Conservation (phyloP, 495 filamentous ascomycete species). For the Penicillium pulvis region DNA sequence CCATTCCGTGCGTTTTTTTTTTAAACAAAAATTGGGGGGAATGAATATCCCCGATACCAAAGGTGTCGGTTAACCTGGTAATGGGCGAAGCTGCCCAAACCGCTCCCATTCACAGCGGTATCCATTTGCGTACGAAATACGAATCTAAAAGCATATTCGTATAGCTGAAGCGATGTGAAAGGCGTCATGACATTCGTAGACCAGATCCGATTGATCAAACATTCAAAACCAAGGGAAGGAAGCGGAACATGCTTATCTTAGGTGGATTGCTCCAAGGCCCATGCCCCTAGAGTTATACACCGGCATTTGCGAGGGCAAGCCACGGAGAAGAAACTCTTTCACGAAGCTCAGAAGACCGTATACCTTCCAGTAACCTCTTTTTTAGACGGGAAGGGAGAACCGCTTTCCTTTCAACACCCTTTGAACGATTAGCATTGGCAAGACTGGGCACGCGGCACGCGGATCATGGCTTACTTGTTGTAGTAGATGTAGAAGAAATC, state of each 20-base stretch:
- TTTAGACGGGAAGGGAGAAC: slow-evolving; percentile 81
- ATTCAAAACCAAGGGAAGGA: not conserved
- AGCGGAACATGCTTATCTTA: not conserved
- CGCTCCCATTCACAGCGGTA: not conserved
- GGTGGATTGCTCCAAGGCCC: not conserved
- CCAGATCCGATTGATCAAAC: slow-evolving; percentile 3
- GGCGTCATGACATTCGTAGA: slow-evolving; percentile 5
- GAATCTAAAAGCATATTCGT: not conserved
- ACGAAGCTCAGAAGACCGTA: not conserved
- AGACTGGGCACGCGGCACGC: slow-evolving; percentile 10
- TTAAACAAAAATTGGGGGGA: not conserved
- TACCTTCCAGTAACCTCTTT: not conserved
- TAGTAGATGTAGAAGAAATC: slow-evolving; percentile 99
- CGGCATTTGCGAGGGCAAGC: not conserved
- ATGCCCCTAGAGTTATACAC: not conserved
- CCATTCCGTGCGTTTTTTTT: not conserved
- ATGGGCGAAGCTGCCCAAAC: not conserved
- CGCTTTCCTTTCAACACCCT: slow-evolving; percentile 85
- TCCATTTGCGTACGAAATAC: not conserved
- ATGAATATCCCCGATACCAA: not conserved
- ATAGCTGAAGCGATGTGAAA: not conserved
- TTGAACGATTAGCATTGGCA: not conserved
- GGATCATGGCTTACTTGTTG: slow-evolving; percentile 65
- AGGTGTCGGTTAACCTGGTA: not conserved
- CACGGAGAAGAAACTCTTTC: not conserved